A percentile compares a stretch with the other conserved stretches of the same genome.
phyloP scores from a whole-genome alignment of 805 yeast genomes.

The Kodamaea laetipori region DNA sequence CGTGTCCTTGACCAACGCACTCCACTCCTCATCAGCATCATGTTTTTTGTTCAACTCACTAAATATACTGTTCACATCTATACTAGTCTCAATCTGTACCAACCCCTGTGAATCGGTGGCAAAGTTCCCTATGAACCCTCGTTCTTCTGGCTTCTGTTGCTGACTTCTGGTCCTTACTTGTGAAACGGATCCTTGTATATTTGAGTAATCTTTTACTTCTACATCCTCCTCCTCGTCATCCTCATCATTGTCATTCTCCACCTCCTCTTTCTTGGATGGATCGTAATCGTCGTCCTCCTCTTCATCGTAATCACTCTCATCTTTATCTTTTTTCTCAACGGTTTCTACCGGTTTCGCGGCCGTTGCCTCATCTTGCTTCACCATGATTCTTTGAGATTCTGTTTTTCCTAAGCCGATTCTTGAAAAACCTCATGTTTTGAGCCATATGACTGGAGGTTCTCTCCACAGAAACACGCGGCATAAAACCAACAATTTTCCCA shows the following conservation, averaged over 20 bases:
- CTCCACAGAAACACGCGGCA: constrained; percentile 9
- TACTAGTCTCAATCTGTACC: constrained; percentile 14
- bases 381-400: not conserved
- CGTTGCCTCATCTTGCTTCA: not conserved
- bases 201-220: constrained; percentile 44
- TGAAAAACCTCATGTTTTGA: not conserved
- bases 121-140: constrained; percentile 17
- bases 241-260: constrained; percentile 27
- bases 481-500: constrained; percentile 1
- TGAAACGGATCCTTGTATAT: constrained; percentile 55
- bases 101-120: constrained; percentile 21
- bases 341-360: not conserved
- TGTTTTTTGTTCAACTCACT: constrained; percentile 22
- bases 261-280: constrained; percentile 23
- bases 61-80: constrained; percentile 39
- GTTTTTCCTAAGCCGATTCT: constrained; percentile 2
- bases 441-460: not conserved
- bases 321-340: not conserved
- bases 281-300: constrained; percentile 41
- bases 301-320: constrained; percentile 25
- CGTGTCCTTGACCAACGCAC: constrained; percentile 16
- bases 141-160: constrained; percentile 28
- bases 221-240: constrained; percentile 27
- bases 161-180: constrained; percentile 72
- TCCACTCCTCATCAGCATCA: constrained; percentile 12